phyloP scores from a whole-genome alignment of 225 moss, liverwort and hornwort species.

The Bryoerythrophyllum caledonicum region DNA sequence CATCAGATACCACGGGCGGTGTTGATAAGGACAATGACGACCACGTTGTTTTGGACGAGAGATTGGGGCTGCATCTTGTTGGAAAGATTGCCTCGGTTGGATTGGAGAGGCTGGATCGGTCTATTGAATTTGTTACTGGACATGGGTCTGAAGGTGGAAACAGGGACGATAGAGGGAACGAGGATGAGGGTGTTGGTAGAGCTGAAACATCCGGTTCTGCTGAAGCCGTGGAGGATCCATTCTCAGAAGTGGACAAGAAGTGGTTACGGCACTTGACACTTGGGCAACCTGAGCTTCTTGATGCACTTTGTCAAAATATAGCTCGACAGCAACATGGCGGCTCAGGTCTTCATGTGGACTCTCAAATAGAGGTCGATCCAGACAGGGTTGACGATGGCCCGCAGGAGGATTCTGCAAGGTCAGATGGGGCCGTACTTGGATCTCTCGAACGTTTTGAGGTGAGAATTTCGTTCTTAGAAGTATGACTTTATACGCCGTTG shows the following conservation, averaged over 20 bases:
- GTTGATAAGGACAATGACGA: constrained; percentile 29
- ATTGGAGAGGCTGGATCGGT: constrained; percentile 45
- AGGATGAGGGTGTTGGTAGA: constrained; percentile 29
- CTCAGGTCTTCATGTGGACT: constrained; percentile 26
- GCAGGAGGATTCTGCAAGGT: constrained; percentile 28
- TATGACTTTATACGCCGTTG: background rate
- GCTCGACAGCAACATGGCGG: constrained; percentile 63
- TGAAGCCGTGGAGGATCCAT: constrained; percentile 22
- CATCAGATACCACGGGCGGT: constrained; percentile 20
- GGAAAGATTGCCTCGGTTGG: constrained; percentile 40
- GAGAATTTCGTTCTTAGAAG: constrained; percentile 16
- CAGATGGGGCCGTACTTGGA: constrained; percentile 19
- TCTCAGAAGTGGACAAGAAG: constrained; percentile 63
- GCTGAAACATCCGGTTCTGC: constrained; percentile 28
- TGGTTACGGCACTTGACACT: constrained; percentile 75
- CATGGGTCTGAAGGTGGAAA: constrained; percentile 38
- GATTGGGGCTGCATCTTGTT: constrained; percentile 39
- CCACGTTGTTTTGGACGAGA: constrained; percentile 25
- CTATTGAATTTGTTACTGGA: constrained; percentile 45
- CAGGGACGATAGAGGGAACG: constrained; percentile 32
- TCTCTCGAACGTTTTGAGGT: constrained; percentile 51
- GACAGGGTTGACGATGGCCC: constrained; percentile 40
- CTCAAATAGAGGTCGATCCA: constrained; percentile 37
- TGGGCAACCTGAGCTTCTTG: constrained; percentile 78
- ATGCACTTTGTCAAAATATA: constrained; percentile 77